Evolutionary conservation across 2,329 filamentous ascomycete species (phyloP).

Genomic region (Claviceps fusiformis): DNA sequence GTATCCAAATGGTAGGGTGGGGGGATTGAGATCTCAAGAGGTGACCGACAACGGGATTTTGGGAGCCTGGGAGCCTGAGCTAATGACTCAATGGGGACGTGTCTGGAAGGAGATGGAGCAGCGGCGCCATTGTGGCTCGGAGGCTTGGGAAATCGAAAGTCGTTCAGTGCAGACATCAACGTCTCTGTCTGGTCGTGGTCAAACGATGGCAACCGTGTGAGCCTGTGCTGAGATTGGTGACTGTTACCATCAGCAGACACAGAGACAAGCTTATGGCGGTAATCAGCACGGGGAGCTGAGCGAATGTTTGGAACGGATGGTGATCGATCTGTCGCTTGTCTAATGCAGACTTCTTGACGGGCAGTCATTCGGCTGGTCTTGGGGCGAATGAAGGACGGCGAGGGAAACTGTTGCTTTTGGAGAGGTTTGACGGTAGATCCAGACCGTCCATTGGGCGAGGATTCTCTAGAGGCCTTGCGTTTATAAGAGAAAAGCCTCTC

Average conservation of each 20-base stretch:
- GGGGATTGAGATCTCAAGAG: conserved; percentile 10
- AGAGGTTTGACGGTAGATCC: conserved; percentile 11
- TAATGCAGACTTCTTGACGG: conserved; percentile 31
- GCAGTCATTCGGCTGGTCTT: conserved; percentile 41
- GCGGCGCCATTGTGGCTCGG: conserved; percentile 16
- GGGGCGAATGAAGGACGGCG: conserved; percentile 42
- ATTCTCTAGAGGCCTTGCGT: conserved; percentile 17
- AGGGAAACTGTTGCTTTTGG: conserved; percentile 32
- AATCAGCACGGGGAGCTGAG: conserved; percentile 4
- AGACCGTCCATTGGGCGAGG: conserved; percentile 13
- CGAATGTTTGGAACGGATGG: conserved; percentile 14
- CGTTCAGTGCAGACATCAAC: conserved; percentile 18
- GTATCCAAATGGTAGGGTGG: conserved; percentile 15
- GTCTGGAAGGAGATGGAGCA: conserved; percentile 12
- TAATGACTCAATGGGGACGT: conserved; percentile 9
- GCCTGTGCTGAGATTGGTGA: background rate
- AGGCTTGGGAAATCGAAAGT: conserved; percentile 25
- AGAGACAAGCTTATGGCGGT: conserved; percentile 6
- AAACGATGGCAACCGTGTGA: conserved; percentile 14
- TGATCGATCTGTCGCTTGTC: conserved; percentile 16
- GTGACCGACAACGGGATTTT: conserved; percentile 14
- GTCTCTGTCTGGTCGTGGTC: conserved; percentile 9
- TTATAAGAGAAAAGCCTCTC: conserved; percentile 39
- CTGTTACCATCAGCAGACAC: conserved; percentile 7
- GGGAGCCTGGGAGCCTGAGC: conserved; percentile 13